These are phyloP conservation scores for Conticribra guillardii DNA, from an alignment of 108 stramenopile genomes.

Conservation along the genomic window DNA sequence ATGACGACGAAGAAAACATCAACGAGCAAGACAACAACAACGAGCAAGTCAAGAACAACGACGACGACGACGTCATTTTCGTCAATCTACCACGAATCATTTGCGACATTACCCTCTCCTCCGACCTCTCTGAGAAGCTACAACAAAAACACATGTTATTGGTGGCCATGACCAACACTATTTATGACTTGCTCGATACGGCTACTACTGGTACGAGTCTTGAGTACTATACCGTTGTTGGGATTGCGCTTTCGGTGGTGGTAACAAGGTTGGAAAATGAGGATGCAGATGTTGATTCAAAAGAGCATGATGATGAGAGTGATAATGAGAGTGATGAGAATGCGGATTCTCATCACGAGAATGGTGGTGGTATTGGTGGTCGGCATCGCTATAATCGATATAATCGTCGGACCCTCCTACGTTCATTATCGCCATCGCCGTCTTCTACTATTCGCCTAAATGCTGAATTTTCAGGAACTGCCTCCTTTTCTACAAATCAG, in stretches of 20 bases:
- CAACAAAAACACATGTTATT: slow-evolving; percentile 34
- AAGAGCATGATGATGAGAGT: too few relatives aligned
- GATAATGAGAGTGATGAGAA: background rate
- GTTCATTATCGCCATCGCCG: background rate
- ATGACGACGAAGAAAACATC: too few relatives aligned
- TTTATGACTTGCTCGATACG: slow-evolving; percentile 29
- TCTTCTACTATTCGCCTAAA: slow-evolving; percentile 24
- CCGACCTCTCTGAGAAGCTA: slow-evolving; percentile 11
- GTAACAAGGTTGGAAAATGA: slow-evolving; percentile 1
- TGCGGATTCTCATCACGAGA: too few relatives aligned
- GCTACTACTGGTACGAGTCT: slow-evolving; percentile 16
- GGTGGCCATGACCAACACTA: slow-evolving; percentile 32
- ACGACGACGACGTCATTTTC: slow-evolving; percentile 6
- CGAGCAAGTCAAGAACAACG: background rate
- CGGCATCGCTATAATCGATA: too few relatives aligned
- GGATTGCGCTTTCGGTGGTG: slow-evolving; percentile 25
- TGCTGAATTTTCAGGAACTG: slow-evolving; percentile 30
- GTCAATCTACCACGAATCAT: slow-evolving; percentile 34
- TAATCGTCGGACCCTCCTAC: background rate
- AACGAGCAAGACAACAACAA: too few relatives aligned
- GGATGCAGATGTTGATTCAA: too few relatives aligned
- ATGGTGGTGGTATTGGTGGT: too few relatives aligned
- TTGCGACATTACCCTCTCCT: slow-evolving; percentile 34
- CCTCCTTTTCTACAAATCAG: slow-evolving; percentile 17
- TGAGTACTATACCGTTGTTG: slow-evolving; percentile 19